Percentiles rank a stretch among this genome's conserved stretches.
Evolutionary conservation across 345 rosid genomes (phyloP).

Genomic region (Draba incana): DNA sequence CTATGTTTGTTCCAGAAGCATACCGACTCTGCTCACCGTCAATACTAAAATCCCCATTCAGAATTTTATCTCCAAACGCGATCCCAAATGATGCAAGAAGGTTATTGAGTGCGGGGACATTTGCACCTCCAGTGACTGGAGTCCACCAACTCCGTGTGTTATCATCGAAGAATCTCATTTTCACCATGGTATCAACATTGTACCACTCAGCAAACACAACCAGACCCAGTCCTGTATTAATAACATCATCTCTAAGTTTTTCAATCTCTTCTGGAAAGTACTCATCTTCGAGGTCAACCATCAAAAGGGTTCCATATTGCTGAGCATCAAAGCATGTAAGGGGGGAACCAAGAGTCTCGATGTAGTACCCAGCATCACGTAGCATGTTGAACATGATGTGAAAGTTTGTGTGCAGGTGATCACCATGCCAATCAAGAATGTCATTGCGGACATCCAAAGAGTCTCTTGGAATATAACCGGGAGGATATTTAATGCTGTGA

Average conservation of each 20-base stretch:
- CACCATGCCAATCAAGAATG: constrained; percentile 99
- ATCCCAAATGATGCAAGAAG: constrained; percentile 96
- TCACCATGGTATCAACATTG: constrained; percentile 95
- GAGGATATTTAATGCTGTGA: constrained; percentile 97
- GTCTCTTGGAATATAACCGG: constrained; percentile 98
- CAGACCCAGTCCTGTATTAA: constrained; percentile 79
- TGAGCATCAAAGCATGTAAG: constrained; percentile 92
- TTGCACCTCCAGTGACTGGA: constrained; percentile 97
- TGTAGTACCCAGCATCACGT: constrained; percentile 87
- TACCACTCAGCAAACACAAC: constrained; percentile 97
- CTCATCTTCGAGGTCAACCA: constrained; percentile 97
- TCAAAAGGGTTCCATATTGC: constrained; percentile 90
- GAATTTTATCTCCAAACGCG: constrained; percentile 94
- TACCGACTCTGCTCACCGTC: constrained; percentile 96
- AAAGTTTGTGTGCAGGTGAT: constrained; percentile 96
- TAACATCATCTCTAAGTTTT: constrained; percentile 79
- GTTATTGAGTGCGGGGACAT: constrained; percentile 89
- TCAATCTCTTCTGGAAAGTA: constrained; percentile 91
- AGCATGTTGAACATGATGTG: constrained; percentile 94
- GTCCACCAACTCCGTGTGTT: constrained; percentile 99
- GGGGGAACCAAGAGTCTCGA: constrained; percentile 98
- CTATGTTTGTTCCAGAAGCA: constrained; percentile 97
- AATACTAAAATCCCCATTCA: constrained; percentile 90
- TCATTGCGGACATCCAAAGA: constrained; percentile 97
- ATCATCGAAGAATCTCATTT: constrained; percentile 98